Conservation (phyloP, 2,329 filamentous ascomycete genomes). For the Colletotrichum graminicola region DNA sequence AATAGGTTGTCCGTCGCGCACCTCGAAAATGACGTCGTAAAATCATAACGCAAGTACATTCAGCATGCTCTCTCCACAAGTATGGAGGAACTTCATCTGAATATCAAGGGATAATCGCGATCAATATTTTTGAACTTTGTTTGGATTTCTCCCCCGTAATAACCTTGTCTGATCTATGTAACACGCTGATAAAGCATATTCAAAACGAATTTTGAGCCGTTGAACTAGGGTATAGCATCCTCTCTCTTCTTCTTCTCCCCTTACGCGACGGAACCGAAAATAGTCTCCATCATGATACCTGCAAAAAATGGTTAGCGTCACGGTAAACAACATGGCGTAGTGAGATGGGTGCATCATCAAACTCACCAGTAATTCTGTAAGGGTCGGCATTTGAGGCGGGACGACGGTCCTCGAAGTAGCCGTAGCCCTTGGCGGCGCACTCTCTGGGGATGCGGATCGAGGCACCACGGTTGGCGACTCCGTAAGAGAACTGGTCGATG, state of each 20-base stretch:
- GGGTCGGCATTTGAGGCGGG: conserved; percentile 73
- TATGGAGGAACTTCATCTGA: too few species aligned
- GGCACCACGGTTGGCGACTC: conserved; percentile 94
- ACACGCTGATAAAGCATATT: conserved; percentile 43
- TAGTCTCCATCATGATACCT: conserved; percentile 43
- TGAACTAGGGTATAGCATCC: conserved; percentile 41
- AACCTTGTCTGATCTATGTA: conserved; percentile 41
- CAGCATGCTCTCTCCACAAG: too few species aligned
- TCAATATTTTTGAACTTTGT: conserved; percentile 16
- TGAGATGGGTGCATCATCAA: background rate
- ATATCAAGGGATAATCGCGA: background rate
- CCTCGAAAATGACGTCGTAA: background rate
- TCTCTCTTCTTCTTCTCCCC: conserved; percentile 17
- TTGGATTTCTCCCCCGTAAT: conserved; percentile 39
- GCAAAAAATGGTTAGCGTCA: background rate
- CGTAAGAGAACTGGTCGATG: conserved; percentile 94
- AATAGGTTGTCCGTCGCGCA: background rate
- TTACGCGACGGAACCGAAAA: conserved; percentile 42
- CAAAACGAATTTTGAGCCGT: conserved; percentile 31
- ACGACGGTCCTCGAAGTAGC: conserved; percentile 91
- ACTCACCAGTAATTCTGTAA: conserved; percentile 43
- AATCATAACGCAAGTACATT: background rate
- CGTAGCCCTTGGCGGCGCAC: conserved; percentile 87
- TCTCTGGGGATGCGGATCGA: conserved; percentile 93
- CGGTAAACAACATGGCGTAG: background rate